Base-by-base conservation (phyloP, 768 basidiomycete species). In the Serendipita indica region DNA sequence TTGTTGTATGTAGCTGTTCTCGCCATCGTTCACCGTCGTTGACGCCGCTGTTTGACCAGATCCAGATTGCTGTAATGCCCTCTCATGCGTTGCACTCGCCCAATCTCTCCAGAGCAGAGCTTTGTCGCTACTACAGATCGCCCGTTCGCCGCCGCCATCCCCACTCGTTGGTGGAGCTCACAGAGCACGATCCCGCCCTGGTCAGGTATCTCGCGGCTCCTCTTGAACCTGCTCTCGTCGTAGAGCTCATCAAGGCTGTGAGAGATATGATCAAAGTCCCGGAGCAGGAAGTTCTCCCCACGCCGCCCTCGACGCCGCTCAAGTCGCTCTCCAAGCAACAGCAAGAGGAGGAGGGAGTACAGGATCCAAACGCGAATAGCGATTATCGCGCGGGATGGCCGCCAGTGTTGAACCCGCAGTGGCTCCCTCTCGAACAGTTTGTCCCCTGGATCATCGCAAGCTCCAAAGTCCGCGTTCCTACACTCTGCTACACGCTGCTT, bases 401-500 rank as follows among this genome's bases (percentile, higher is more conserved):
- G n/a, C n/a, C n/a, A n/a, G n/a, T n/a, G n/a, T 2, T 43, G 41
- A 43, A n/a, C 41, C 65, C 65, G 25, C 72, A 69, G 57, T 68
- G 84, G 30, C 81, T 89, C 33, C 77, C 82, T 34, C 74, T 99
- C 54, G 80, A 87, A 64, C 77, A 83, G 58, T 99, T 96, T 70
- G 93, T 99, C 68, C 71, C 78, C 58, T 80, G 81, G 66, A 75
- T 98, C 58, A 82, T 91, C 62, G 75, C 81, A 62, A 77, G 78
- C 67, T 87, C 87, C 39, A 88, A 90, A 66, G 91, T 97, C 49
- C 89, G 90, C 69, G 88, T 89, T 3, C 77, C 89, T 27, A 97
- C 92, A 20, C 77, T 99, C 58, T 81, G 96, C 57, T 81, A 88
- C 33, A 96, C 92, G 32, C 77, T 97, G 67, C 75, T 94, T 63